These are phyloP conservation scores for Dioscorea zingiberensis DNA, from an alignment of 106 monocot species.

Conservation along the genomic window DNA sequence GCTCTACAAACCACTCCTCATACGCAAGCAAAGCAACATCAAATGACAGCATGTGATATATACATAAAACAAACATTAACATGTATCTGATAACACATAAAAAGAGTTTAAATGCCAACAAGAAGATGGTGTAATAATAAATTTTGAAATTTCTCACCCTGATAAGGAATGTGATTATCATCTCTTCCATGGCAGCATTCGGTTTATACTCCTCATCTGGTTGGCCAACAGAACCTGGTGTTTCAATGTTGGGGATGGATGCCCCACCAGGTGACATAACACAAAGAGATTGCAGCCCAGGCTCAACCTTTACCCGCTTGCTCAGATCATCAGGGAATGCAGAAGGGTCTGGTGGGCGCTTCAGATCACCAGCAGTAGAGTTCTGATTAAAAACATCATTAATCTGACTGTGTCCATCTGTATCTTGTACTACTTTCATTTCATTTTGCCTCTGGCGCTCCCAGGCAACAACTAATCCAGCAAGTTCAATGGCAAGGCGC, in stretches of 20 bases:
- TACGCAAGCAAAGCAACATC: too few relatives aligned
- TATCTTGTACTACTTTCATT: constrained; percentile 61
- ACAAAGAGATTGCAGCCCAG: constrained; percentile 87
- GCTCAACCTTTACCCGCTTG: constrained; percentile 97
- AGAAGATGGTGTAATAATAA: too few relatives aligned
- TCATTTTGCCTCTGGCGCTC: constrained; percentile 98
- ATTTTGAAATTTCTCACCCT: too few relatives aligned
- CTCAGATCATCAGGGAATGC: constrained; percentile 82
- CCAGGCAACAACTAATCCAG: constrained; percentile 98
- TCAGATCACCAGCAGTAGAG: constrained; percentile 48
- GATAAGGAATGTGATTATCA: too few relatives aligned
- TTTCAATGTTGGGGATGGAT: constrained; percentile 81
- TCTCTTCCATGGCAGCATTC: too few relatives aligned
- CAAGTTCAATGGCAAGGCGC: constrained; percentile 96
- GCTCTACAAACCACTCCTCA: too few relatives aligned
- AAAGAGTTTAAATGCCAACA: too few relatives aligned
- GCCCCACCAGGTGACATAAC: constrained; percentile 85
- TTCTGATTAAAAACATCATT: constrained; percentile 45
- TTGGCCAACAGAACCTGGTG: constrained; percentile 86
- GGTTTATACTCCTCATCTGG: too few relatives aligned
- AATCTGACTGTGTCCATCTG: constrained; percentile 46
- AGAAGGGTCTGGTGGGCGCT: constrained; percentile 61
- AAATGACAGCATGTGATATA: too few relatives aligned
- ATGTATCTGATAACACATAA: too few relatives aligned
- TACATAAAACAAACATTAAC: too few relatives aligned